Evolutionary conservation across 2,329 filamentous ascomycete genomes (phyloP), one percentile per base, ranked within the genome.

Genomic region (Pyrenophora tritici-repentis): DNA sequence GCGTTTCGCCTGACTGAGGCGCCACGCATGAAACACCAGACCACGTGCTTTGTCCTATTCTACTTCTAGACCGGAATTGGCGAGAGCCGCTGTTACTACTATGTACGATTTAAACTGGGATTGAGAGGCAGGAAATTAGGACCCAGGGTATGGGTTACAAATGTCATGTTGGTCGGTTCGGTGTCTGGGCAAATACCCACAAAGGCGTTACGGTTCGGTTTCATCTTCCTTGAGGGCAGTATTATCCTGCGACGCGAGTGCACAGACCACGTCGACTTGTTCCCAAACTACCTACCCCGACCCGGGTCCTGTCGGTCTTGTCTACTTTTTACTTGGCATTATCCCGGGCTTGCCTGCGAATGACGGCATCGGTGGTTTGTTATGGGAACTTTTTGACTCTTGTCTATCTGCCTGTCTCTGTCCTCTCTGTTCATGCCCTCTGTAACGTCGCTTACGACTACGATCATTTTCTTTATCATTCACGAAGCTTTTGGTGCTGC

Each of bases 21-120:
- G 18, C 18, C 18, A 5, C 26, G 32, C 36, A 47, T 31, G 48
- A 41, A 47, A 42, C 45, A 43, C 18, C 29, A 32, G 31, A 37
- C 39, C 13, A 41, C 36, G 35, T 41, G 35, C 39, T 10, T 20
- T 50, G 39, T 52, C 39, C 44, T 40, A 20, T 49, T 48, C 34
- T 40, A 35, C 12, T 22, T 18, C 50, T 43, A 49, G 45, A 52
- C 50, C 45, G 35, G 37, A 36, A 42, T 42, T 20, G 37, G 48
- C 42, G 37, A 50, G 40, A 61, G 61, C 54, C 62, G 47, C 18
- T 20, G 18, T 20, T 20, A 20, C 18, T 20, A 20, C 53, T 66
- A n/a, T n/a, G 62, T 65, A 66, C 47, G 41, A 62, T 59, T 56
- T 3, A 20, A 20, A 42, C 29, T 29, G 33, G 40, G 40, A 35